Evolutionary conservation across 768 basidiomycete species (phyloP).

Genomic region (Lentinula sp.): DNA sequence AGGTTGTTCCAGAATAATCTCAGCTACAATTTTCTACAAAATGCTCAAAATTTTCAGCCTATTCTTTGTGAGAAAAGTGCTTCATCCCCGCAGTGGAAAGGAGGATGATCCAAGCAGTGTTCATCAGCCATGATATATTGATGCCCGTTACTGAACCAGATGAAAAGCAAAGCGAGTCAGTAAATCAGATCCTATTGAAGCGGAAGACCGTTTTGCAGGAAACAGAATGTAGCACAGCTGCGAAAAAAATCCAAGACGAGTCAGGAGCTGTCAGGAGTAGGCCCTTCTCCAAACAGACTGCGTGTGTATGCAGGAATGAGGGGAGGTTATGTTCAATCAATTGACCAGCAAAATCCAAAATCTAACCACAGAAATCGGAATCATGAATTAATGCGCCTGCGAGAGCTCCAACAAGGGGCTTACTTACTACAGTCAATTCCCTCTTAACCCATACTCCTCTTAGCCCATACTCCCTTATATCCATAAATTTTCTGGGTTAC

Average conservation of each 20-base stretch:
- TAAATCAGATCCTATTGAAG: neutral
- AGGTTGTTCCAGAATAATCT: too few species aligned
- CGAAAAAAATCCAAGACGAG: conserved; percentile 69
- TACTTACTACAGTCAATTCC: conserved; percentile 20
- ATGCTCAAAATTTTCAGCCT: too few species aligned
- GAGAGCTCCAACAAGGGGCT: conserved; percentile 52
- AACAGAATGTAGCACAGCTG: conserved; percentile 55
- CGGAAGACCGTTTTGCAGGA: conserved; percentile 40
- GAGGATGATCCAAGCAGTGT: conserved; percentile 44
- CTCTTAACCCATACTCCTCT: too few species aligned
- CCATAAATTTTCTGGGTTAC: too few species aligned
- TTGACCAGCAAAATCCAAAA: conserved; percentile 46
- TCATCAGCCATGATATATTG: conserved; percentile 52
- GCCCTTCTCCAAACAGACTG: conserved; percentile 41
- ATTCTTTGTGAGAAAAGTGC: too few species aligned
- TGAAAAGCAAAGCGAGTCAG: conserved; percentile 15
- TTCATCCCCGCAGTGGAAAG: too few species aligned
- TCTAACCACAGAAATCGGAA: conserved; percentile 44
- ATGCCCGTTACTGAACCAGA: conserved; percentile 58
- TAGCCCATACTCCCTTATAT: too few species aligned
- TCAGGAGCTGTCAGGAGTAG: conserved; percentile 37
- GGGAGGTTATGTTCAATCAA: conserved; percentile 45
- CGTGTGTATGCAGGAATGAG: conserved; percentile 29
- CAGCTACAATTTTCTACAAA: too few species aligned
- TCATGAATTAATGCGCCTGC: conserved; percentile 40